These are phyloP conservation scores for Coleophoma crateriformis DNA, from an alignment of 2,329 filamentous ascomycete genomes.

Conservation along the genomic window DNA sequence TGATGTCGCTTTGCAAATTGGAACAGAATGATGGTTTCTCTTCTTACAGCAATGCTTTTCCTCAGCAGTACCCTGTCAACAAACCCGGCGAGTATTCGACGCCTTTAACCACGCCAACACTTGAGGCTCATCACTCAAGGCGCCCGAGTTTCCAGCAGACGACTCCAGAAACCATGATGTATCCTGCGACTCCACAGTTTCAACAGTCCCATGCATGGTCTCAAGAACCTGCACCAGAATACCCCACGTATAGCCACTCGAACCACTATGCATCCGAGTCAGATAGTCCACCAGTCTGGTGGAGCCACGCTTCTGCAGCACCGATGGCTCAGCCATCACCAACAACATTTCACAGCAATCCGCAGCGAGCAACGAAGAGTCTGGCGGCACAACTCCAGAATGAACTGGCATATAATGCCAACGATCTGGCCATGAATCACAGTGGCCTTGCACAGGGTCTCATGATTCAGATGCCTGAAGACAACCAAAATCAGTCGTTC, in stretches of 20 bases:
- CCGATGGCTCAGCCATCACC: conserved; percentile 22
- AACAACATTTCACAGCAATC: conserved; percentile 15
- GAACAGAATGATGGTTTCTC: conserved; percentile 25
- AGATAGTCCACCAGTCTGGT: conserved; percentile 20
- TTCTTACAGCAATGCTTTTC: conserved; percentile 22
- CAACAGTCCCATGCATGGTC: conserved; percentile 17
- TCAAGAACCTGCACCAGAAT: conserved; percentile 11
- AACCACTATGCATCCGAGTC: conserved; percentile 7
- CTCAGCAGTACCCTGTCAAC: conserved; percentile 18
- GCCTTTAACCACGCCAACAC: conserved; percentile 17
- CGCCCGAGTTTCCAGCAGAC: conserved; percentile 13
- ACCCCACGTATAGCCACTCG: conserved; percentile 8
- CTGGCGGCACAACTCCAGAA: conserved; percentile 24
- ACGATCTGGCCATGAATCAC: conserved; percentile 10
- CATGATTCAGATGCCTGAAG: conserved; percentile 23
- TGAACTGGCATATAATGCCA: conserved; percentile 15
- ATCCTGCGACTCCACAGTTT: conserved; percentile 19
- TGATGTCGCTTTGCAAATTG: conserved; percentile 9
- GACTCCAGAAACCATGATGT: conserved; percentile 9
- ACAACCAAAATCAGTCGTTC: conserved; percentile 10
- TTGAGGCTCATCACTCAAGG: conserved; percentile 14
- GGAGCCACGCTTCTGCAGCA: conserved; percentile 20
- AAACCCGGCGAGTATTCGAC: conserved; percentile 12
- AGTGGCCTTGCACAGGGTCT: conserved; percentile 16
- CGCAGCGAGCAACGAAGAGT: conserved; percentile 20